These are phyloP conservation scores for Acer negundo DNA, from an alignment of 345 rosid genomes.

Conservation along the genomic window DNA sequence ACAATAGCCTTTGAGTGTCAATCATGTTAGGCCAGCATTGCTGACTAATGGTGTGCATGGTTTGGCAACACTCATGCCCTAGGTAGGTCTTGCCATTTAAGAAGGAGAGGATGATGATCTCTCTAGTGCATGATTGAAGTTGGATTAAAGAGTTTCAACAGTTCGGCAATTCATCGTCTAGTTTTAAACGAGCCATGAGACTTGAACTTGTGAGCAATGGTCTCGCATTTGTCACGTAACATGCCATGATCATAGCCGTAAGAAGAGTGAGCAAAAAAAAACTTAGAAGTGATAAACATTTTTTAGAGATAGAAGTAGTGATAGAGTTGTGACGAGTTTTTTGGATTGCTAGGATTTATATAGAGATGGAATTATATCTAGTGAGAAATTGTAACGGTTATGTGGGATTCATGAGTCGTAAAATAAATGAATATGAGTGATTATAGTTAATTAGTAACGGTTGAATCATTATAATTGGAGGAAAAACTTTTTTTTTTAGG, in stretches of 20 bases:
- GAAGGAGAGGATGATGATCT: slow-evolving; percentile 68
- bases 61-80: slow-evolving; percentile 64
- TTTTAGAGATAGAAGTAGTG: not conserved
- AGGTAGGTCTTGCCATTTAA: slow-evolving; percentile 68
- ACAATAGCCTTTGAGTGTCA: slow-evolving; percentile 79
- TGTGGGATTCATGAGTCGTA: too few species aligned
- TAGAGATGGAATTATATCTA: not conserved
- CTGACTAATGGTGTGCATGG: slow-evolving; percentile 46
- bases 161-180: slow-evolving; percentile 44
- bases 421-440: too few species aligned
- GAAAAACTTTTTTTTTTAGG: too few species aligned
- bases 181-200: slow-evolving; percentile 38
- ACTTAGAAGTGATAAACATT: slow-evolving; percentile 2
- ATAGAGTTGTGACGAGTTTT: not conserved
- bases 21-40: slow-evolving; percentile 73
- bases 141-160: slow-evolving; percentile 79
- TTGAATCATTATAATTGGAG: too few species aligned
- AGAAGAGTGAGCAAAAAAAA: slow-evolving; percentile 1
- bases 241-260: not conserved
- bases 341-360: not conserved
- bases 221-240: slow-evolving; percentile 9
- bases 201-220: not conserved
- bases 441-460: too few species aligned
- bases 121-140: slow-evolving; percentile 76
- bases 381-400: too few species aligned